Evolutionary conservation across 2,329 filamentous ascomycete species (phyloP).

Genomic region (Colletotrichum nymphaeae): DNA sequence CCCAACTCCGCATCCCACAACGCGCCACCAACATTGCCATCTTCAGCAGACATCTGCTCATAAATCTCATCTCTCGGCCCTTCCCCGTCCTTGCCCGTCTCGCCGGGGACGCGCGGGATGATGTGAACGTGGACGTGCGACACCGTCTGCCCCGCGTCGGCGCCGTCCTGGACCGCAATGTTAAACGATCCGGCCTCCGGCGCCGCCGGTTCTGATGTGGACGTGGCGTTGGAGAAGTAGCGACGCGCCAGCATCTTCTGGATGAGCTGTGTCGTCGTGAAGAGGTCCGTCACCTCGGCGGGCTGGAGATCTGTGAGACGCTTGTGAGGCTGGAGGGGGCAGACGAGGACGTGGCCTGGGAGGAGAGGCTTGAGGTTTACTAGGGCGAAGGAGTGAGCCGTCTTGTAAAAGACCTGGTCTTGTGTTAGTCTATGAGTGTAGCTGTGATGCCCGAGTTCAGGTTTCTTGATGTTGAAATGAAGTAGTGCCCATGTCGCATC

Average conservation of each 20-base stretch:
- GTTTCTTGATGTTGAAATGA: background rate
- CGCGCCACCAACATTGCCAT: constrained; percentile 82
- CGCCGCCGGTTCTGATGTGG: constrained; percentile 58
- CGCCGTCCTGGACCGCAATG: constrained; percentile 93
- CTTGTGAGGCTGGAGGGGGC: constrained; percentile 75
- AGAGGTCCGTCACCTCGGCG: constrained; percentile 83
- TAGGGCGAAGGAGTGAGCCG: constrained; percentile 83
- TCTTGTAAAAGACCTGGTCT: constrained; percentile 85
- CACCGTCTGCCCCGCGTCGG: constrained; percentile 92
- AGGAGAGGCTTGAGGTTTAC: constrained; percentile 97
- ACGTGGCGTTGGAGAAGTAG: constrained; percentile 56
- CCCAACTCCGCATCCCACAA: constrained; percentile 64
- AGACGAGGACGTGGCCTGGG: constrained; percentile 93
- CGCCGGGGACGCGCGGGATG: constrained; percentile 76
- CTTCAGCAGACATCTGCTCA: constrained; percentile 82
- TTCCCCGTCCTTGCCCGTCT: constrained; percentile 54
- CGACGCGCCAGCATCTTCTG: constrained; percentile 76
- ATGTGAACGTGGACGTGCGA: constrained; percentile 94
- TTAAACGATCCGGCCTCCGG: constrained; percentile 81
- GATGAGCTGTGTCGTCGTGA: constrained; percentile 85
- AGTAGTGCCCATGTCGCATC: background rate
- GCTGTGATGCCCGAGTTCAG: too few species aligned
- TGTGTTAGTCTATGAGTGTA: background rate
- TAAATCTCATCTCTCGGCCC: constrained; percentile 80
- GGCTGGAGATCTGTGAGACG: constrained; percentile 80